phyloP scores from a whole-genome alignment of 768 basidiomycete genomes.

The Sarcomyxa edulis region DNA sequence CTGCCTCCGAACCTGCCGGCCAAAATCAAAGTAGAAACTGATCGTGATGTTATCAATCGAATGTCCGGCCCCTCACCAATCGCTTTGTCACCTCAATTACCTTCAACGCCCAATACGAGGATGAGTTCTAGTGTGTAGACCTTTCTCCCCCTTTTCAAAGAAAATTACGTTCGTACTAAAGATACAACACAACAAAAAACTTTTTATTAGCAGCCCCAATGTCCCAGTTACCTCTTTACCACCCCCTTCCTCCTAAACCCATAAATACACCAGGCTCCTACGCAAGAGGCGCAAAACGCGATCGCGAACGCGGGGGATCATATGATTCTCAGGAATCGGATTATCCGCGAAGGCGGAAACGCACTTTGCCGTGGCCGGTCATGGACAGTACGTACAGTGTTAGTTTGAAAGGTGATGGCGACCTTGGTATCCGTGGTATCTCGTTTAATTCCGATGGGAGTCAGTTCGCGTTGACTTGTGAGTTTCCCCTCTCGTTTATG shows the following conservation, averaged over 20 bases:
- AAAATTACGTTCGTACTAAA: no score
- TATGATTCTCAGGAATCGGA: constrained; percentile 1
- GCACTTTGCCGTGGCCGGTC: constrained; percentile 42
- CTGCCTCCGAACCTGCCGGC: no score
- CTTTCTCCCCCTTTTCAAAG: no score
- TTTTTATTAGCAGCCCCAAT: no score
- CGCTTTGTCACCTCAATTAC: no score
- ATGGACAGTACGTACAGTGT: constrained; percentile 30
- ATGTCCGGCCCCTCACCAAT: no score
- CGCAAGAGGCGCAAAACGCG: constrained; percentile 33
- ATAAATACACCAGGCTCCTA: constrained; percentile 8
- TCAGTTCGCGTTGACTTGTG: constrained; percentile 54
- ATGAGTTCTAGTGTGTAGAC: no score
- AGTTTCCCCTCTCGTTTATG: constrained; percentile 17
- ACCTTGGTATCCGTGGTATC: constrained; percentile 41
- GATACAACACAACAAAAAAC: no score
- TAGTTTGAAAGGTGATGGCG: constrained; percentile 39
- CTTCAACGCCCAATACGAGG: no score
- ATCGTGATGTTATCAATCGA: no score
- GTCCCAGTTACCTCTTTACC: constrained; percentile 12
- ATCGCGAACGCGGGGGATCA: constrained; percentile 12
- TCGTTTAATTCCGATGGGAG: constrained; percentile 49
- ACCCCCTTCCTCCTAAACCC: constrained; percentile 28
- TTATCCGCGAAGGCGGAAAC: constrained; percentile 24
- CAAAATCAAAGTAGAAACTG: no score